Conservation (phyloP, 139 green algal species). For the Tetratostichococcus sp. region DNA sequence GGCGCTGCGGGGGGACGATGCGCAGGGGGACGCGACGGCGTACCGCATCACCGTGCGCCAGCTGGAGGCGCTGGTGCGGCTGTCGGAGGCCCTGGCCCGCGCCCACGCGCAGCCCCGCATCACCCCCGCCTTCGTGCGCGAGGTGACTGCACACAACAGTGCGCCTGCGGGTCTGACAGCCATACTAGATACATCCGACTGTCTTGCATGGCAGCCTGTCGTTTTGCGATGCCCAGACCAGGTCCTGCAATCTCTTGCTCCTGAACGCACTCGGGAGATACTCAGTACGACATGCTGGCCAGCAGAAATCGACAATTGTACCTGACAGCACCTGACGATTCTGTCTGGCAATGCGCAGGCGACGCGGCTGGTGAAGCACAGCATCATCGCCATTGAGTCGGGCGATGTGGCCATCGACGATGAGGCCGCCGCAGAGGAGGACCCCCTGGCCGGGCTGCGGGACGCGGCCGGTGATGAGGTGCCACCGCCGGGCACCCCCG, state of each 20-base stretch:
- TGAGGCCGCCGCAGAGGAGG: slow-evolving; percentile 34
- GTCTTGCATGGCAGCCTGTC: slow-evolving; percentile 49
- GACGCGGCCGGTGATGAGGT: background rate
- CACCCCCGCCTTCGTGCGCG: slow-evolving; percentile 47
- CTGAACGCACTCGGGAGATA: no score
- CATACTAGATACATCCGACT: slow-evolving; percentile 78
- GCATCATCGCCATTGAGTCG: slow-evolving; percentile 81
- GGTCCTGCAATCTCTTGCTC: no score
- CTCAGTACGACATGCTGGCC: no score
- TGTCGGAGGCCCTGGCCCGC: slow-evolving; percentile 80
- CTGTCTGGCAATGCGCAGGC: slow-evolving; percentile 43
- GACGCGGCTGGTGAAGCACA: slow-evolving; percentile 77
- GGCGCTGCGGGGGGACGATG: slow-evolving; percentile 77
- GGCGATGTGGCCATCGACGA: slow-evolving; percentile 75
- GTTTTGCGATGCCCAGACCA: no score
- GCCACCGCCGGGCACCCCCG: background rate
- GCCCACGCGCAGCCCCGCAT: slow-evolving; percentile 43
- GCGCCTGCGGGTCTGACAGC: slow-evolving; percentile 40
- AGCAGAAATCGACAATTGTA: no score
- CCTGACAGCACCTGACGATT: no score
- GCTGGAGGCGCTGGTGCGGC: slow-evolving; percentile 91
- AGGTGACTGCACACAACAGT: slow-evolving; percentile 31
- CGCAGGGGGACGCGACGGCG: slow-evolving; percentile 67
- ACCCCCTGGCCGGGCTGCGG: background rate
- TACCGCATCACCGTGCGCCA: slow-evolving; percentile 94